Evolutionary conservation across 768 basidiomycete species (phyloP).

Genomic region (Paxillus rubicundulus): DNA sequence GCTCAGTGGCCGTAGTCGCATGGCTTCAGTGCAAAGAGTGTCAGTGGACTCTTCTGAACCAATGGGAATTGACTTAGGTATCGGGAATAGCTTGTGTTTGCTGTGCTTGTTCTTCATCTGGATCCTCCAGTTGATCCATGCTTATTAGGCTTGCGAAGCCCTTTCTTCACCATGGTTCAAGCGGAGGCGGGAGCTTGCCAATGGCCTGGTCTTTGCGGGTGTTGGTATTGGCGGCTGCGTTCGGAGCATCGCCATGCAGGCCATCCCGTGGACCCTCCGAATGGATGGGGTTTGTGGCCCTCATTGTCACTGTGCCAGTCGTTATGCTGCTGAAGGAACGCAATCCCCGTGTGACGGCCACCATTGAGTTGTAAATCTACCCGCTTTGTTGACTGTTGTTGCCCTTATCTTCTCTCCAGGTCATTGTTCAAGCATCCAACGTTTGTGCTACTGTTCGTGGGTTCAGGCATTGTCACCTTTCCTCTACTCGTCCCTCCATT

Average conservation of each 20-base stretch:
- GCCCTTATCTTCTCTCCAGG: slow-evolving; percentile 12
- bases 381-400: neutral
- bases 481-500: slow-evolving; percentile 37
- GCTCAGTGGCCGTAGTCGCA: slow-evolving; percentile 30
- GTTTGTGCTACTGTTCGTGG: slow-evolving; percentile 29
- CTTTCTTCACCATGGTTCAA: slow-evolving; percentile 37
- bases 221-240: slow-evolving; percentile 34
- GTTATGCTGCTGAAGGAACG: slow-evolving; percentile 29
- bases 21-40: slow-evolving; percentile 18
- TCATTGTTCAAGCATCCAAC: slow-evolving; percentile 30
- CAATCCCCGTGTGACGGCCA: slow-evolving; percentile 12
- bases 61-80: slow-evolving; percentile 29
- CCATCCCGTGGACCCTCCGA: slow-evolving; percentile 31
- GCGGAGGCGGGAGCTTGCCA: slow-evolving; percentile 32
- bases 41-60: slow-evolving; percentile 28
- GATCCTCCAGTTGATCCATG: neutral
- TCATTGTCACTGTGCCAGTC: slow-evolving; percentile 25
- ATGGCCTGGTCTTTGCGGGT: slow-evolving; percentile 33
- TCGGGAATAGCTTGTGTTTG: slow-evolving; percentile 27
- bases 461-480: slow-evolving; percentile 34
- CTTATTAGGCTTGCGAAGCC: slow-evolving; percentile 26
- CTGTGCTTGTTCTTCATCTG: slow-evolving; percentile 5
- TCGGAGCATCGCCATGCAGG: slow-evolving; percentile 27
- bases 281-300: slow-evolving; percentile 29
- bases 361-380: slow-evolving; percentile 21